Evolutionary conservation across 345 rosid species (phyloP).

Genomic region (Linum trigynum): DNA sequence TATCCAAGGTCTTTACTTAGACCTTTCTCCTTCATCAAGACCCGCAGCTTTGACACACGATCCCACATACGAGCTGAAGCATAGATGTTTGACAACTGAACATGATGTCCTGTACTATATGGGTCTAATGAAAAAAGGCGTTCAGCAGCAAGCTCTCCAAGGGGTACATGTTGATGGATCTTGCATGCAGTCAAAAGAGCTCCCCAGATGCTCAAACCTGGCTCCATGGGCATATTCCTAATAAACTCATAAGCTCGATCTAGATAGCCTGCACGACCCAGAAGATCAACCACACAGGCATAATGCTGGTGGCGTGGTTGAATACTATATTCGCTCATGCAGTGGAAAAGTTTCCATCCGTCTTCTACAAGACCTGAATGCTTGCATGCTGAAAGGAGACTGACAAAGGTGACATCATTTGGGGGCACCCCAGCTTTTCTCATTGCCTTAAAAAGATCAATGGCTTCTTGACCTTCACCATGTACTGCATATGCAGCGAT

Average conservation of each 20-base stretch:
- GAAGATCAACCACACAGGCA: slow-evolving; percentile 63
- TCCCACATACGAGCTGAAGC: slow-evolving; percentile 58
- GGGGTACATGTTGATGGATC: slow-evolving; percentile 42
- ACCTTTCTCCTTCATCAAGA: slow-evolving; percentile 53
- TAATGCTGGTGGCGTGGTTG: slow-evolving; percentile 60
- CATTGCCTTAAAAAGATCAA: slow-evolving; percentile 43
- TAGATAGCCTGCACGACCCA: slow-evolving; percentile 54
- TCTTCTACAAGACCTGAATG: slow-evolving; percentile 59
- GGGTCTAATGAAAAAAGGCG: slow-evolving; percentile 51
- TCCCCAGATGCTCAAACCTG: slow-evolving; percentile 56
- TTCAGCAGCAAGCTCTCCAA: slow-evolving; percentile 63
- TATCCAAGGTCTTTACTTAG: slow-evolving; percentile 48
- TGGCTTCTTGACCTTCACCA: slow-evolving; percentile 50
- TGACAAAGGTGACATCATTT: slow-evolving; percentile 54
- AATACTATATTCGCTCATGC: slow-evolving; percentile 42
- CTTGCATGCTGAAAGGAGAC: slow-evolving; percentile 60
- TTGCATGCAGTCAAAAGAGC: slow-evolving; percentile 63
- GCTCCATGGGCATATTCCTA: slow-evolving; percentile 50
- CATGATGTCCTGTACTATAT: slow-evolving; percentile 50
- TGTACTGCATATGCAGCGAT: slow-evolving; percentile 63
- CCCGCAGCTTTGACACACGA: slow-evolving; percentile 37
- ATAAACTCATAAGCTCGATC: slow-evolving; percentile 50
- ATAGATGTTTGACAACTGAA: slow-evolving; percentile 69
- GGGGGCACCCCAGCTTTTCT: slow-evolving; percentile 39
- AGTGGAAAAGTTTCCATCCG: slow-evolving; percentile 57